Evolutionary conservation across 2,329 filamentous ascomycete species (phyloP), one percentile per base, ranked within the genome.

Genomic region (Exophiala mesophila): DNA sequence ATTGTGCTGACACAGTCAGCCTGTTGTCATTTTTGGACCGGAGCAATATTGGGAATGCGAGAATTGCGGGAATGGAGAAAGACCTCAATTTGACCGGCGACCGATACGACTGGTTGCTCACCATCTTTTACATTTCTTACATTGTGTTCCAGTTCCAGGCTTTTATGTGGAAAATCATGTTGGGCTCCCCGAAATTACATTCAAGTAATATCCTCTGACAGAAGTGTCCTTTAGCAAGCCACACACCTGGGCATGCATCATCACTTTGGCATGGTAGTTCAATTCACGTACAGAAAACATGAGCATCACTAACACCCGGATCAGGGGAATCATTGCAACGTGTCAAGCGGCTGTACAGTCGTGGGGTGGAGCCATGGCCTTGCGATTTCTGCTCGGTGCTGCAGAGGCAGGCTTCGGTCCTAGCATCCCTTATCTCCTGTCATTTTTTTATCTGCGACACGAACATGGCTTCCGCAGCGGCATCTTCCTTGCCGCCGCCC

Each of bases 361-460:
- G 37, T 58, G 55, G 55, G 40, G 26, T 8, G 50, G 48, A 3
- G 41, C 56, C 23, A 57, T 57, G 54, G 40, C 40, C 3, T 52
- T 54, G 24, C 57, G 64, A 0, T 63, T 64, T 53, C 60, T 67
- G 41, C 57, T 68, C 6, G 71, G 70, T 15, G 55, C 59, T 2
- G 63, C 59, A 10, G 72, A 76, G 54, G 68, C 71, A 50, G 65
- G 61, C 0, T 70, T 68, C 46, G 71, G 63, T 1, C 64, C 65
- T 17, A 37, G 35, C 21, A n/a, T 32, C 6, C 71, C 72, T 0
- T 75, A 71, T 32, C 55, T 76, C 10, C 59, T 78, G 1, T 73
- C 70, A 0, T 78, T 77, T 58, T 78, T 80, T 63, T 82, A 81
- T 54, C 68, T 74, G 5, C 65, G 77, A 10, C 65, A 74, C 24